Conservation (phyloP, 2,329 filamentous ascomycete genomes). For the Ophiosphaerella herpotricha region DNA sequence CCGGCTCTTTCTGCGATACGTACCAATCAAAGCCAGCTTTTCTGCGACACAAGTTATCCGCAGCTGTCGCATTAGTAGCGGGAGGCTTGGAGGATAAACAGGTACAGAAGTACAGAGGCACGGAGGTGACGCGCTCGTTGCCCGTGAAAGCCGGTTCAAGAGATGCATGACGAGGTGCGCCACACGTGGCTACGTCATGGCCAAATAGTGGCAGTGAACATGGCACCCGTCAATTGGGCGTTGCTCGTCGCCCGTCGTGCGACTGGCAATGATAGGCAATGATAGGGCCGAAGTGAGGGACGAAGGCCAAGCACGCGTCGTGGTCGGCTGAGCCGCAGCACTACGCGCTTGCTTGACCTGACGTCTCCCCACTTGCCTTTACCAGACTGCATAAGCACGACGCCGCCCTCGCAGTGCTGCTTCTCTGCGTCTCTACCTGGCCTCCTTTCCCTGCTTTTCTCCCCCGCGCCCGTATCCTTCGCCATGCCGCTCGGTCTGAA, state of each 20-base stretch:
- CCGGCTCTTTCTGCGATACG: too few relatives aligned
- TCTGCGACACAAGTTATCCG: too few relatives aligned
- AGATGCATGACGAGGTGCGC: not conserved
- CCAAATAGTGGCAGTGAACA: too few relatives aligned
- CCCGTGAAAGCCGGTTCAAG: too few relatives aligned
- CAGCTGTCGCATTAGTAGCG: not conserved
- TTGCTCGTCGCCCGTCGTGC: too few relatives aligned
- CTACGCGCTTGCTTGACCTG: not conserved
- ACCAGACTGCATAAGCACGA: conserved; percentile 1
- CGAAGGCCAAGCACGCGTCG: not conserved
- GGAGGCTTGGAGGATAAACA: not conserved
- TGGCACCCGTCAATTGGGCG: too few relatives aligned
- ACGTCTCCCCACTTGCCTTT: not conserved
- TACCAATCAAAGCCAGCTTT: too few relatives aligned
- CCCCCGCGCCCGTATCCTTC: conserved; percentile 7
- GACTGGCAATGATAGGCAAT: not conserved
- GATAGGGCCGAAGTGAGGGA: not conserved
- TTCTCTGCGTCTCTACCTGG: not conserved
- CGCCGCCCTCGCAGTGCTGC: not conserved
- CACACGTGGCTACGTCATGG: too few relatives aligned
- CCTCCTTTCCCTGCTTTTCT: not conserved
- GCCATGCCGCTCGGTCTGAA: conserved; percentile 56
- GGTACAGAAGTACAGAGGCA: not conserved
- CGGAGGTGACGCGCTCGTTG: too few relatives aligned
- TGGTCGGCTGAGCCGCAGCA: conserved; percentile 2